Evolutionary conservation across 1,139 yeast genomes (phyloP).

Genomic region (Wickerhamomyces sp.): DNA sequence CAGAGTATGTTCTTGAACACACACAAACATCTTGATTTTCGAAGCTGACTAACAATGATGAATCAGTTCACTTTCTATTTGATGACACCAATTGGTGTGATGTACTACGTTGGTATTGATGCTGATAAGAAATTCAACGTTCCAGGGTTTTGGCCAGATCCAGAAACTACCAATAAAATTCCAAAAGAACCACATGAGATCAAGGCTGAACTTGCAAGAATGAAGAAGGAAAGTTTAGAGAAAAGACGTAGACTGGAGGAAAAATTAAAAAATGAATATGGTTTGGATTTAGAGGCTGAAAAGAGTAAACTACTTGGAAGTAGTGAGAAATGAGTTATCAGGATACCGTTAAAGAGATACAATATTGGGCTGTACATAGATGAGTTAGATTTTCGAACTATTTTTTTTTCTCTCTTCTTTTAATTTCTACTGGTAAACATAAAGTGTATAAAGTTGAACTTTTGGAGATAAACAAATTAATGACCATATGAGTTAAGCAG

Average conservation of each 20-base stretch:
- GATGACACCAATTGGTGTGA: conserved; percentile 78
- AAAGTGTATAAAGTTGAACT: no score
- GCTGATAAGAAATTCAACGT: conserved; percentile 84
- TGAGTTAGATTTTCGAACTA: no score
- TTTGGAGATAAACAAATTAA: no score
- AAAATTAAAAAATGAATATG: conserved; percentile 62
- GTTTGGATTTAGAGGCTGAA: conserved; percentile 45
- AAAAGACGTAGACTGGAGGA: conserved; percentile 72
- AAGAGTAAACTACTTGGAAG: conserved; percentile 27
- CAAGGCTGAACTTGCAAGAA: conserved; percentile 84
- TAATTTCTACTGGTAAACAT: no score
- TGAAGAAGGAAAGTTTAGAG: conserved; percentile 68
- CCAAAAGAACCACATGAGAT: conserved; percentile 94
- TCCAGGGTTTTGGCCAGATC: conserved; percentile 98
- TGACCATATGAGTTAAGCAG: background rate
- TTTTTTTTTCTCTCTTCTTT: no score
- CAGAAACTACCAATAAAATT: conserved; percentile 80
- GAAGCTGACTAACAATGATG: conserved; percentile 1
- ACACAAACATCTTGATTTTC: no score
- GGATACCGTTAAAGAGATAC: no score
- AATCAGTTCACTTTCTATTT: conserved; percentile 75
- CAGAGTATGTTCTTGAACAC: conserved; percentile 40
- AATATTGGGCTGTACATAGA: no score
- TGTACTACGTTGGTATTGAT: conserved; percentile 89
- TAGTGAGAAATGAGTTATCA: conserved; percentile 3